Evolutionary conservation across 1,284 basidiomycete species (phyloP).

Genomic region (Coriolopsis trogii): DNA sequence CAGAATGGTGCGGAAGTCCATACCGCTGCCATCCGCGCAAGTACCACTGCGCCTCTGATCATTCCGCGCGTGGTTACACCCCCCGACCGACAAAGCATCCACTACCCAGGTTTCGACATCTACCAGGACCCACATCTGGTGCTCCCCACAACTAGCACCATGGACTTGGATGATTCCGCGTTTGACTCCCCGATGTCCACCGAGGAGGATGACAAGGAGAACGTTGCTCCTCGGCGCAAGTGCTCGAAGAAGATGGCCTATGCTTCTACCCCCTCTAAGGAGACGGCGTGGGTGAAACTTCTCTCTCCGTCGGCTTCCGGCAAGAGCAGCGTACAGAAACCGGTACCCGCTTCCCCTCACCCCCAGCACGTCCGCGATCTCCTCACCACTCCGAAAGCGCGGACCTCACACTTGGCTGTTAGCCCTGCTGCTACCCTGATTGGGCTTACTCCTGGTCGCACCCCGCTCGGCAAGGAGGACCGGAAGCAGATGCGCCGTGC

Average conservation of each 20-base stretch:
- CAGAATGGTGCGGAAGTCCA: background rate
- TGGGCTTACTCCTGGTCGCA: slow-evolving; percentile 15
- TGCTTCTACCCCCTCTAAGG: slow-evolving; percentile 14
- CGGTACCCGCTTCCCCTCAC: slow-evolving; percentile 19
- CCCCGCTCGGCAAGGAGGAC: slow-evolving; percentile 20
- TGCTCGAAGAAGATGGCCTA: slow-evolving; percentile 10
- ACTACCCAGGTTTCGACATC: slow-evolving; percentile 75
- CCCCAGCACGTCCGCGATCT: slow-evolving; percentile 16
- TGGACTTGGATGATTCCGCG: slow-evolving; percentile 2
- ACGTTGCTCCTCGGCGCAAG: slow-evolving; percentile 38
- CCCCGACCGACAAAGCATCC: slow-evolving; percentile 59
- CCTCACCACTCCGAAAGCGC: slow-evolving; percentile 18
- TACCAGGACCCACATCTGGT: slow-evolving; percentile 53
- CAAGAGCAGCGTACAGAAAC: slow-evolving; percentile 5
- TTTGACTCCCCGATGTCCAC: slow-evolving; percentile 28
- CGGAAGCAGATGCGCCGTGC: slow-evolving; percentile 21
- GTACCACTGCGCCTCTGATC: slow-evolving; percentile 34
- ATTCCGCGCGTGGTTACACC: slow-evolving; percentile 49
- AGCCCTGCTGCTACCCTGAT: slow-evolving; percentile 10
- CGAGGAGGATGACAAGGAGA: slow-evolving; percentile 55
- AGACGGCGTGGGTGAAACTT: slow-evolving; percentile 22
- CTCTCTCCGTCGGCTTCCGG: slow-evolving; percentile 10
- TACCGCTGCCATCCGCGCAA: slow-evolving; percentile 13
- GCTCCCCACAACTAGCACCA: slow-evolving; percentile 25
- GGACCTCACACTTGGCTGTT: background rate